These are phyloP conservation scores for Debaryomyces sp. DNA, from an alignment of 1,139 yeast genomes.

Conservation along the genomic window DNA sequence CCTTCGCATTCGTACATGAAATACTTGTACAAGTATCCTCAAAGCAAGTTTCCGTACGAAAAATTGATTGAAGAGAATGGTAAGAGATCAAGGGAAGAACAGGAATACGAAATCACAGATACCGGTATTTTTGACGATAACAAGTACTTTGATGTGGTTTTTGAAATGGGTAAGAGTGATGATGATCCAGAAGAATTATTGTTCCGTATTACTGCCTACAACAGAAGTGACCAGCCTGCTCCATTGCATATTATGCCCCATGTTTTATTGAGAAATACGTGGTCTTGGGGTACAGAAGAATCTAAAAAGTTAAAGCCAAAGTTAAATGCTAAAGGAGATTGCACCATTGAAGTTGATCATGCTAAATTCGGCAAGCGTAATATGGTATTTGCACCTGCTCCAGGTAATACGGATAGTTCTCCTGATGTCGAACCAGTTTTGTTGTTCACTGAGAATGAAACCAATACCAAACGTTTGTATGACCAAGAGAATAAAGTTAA, in stretches of 20 bases:
- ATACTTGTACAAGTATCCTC: slow-evolving; percentile 91
- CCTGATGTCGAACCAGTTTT: slow-evolving; percentile 76
- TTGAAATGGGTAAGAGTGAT: slow-evolving; percentile 88
- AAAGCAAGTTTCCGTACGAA: slow-evolving; percentile 78
- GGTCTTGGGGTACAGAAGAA: slow-evolving; percentile 83
- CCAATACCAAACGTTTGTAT: slow-evolving; percentile 73
- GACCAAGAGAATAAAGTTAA: slow-evolving; percentile 56
- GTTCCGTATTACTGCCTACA: slow-evolving; percentile 88
- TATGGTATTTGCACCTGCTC: slow-evolving; percentile 84
- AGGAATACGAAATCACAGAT: slow-evolving; percentile 74
- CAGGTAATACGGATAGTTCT: slow-evolving; percentile 62
- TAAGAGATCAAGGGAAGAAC: slow-evolving; percentile 62
- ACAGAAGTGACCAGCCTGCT: slow-evolving; percentile 80
- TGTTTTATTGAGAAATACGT: slow-evolving; percentile 82
- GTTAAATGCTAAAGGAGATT: slow-evolving; percentile 45
- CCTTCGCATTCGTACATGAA: slow-evolving; percentile 96
- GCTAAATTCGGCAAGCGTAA: slow-evolving; percentile 73
- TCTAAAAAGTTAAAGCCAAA: slow-evolving; percentile 54
- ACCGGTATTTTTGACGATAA: slow-evolving; percentile 78
- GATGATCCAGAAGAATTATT: slow-evolving; percentile 79
- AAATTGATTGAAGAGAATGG: slow-evolving; percentile 72
- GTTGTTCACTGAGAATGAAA: slow-evolving; percentile 87
- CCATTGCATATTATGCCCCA: slow-evolving; percentile 90
- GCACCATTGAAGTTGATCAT: slow-evolving; percentile 63
- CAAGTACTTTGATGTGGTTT: slow-evolving; percentile 86